Evolutionary conservation across 1,284 basidiomycete species (phyloP).

Genomic region (Sparassis latifolia): DNA sequence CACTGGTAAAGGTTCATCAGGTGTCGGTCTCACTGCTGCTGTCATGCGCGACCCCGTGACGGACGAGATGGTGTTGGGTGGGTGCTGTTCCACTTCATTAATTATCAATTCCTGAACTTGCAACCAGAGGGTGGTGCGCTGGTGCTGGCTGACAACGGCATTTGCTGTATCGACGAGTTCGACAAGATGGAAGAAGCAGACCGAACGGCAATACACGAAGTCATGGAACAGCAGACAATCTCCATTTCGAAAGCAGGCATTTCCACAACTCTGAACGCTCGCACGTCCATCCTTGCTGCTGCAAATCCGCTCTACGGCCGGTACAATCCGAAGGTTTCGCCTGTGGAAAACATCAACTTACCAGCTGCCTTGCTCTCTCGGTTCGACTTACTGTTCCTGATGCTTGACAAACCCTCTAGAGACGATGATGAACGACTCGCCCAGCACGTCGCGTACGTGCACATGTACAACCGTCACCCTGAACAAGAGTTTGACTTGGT

Average conservation of each 20-base stretch:
- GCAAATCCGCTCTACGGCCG: slow-evolving; percentile 98
- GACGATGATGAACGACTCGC: slow-evolving; percentile 96
- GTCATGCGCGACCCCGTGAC: slow-evolving; percentile 99
- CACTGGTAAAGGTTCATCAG: slow-evolving; percentile 95
- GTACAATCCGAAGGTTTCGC: slow-evolving; percentile 96
- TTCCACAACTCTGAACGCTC: slow-evolving; percentile 97
- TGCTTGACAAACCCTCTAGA: slow-evolving; percentile 90
- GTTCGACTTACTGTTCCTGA: slow-evolving; percentile 96
- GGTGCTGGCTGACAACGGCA: slow-evolving; percentile 97
- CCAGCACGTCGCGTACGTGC: slow-evolving; percentile 96
- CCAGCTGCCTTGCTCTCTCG: slow-evolving; percentile 94
- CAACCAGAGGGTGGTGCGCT: slow-evolving; percentile 91
- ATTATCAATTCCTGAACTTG: neutral
- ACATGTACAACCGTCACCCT: slow-evolving; percentile 93
- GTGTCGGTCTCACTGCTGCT: slow-evolving; percentile 97
- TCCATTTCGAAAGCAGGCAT: slow-evolving; percentile 99
- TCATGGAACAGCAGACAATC: slow-evolving; percentile 99
- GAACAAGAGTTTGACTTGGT: slow-evolving; percentile 80
- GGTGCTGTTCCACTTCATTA: slow-evolving; percentile 21
- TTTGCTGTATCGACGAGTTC: slow-evolving; percentile 99
- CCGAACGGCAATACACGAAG: slow-evolving; percentile 98
- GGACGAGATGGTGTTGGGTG: slow-evolving; percentile 98
- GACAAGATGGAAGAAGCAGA: slow-evolving; percentile 99
- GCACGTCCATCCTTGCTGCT: slow-evolving; percentile 95
- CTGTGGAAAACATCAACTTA: slow-evolving; percentile 99